Evolutionary conservation across 352 stramenopile genomes (phyloP).

Genomic region (Phytophthora constricta): DNA sequence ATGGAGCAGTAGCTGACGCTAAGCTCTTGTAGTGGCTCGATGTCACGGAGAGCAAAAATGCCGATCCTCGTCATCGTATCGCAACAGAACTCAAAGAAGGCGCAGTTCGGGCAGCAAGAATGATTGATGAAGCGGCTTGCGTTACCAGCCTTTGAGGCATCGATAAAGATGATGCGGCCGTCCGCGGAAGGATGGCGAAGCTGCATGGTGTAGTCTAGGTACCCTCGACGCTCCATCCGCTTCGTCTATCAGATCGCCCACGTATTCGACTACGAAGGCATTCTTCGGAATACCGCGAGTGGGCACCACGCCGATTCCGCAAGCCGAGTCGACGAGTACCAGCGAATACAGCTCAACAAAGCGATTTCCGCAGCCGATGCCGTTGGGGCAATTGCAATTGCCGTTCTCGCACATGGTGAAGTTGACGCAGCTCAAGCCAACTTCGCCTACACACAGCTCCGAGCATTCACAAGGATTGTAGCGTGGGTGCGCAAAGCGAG

Average conservation of each 20-base stretch:
- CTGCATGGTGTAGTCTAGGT: neutral
- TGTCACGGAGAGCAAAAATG: neutral
- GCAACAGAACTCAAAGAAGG: neutral
- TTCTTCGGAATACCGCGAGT: neutral
- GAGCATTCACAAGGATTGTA: neutral
- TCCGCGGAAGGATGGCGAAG: neutral
- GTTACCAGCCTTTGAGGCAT: conserved; percentile 1
- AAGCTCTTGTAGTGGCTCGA: neutral
- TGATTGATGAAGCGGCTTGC: conserved; percentile 6
- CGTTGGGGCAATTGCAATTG: neutral
- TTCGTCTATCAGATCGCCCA: conserved; percentile 2
- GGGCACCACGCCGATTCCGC: neutral
- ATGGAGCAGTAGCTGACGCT: neutral
- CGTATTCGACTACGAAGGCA: conserved; percentile 3
- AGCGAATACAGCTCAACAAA: neutral
- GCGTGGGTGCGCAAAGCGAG: neutral
- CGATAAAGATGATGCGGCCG: conserved; percentile 4
- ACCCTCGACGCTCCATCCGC: neutral
- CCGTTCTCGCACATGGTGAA: neutral
- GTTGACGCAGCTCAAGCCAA: neutral
- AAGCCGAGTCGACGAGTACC: neutral
- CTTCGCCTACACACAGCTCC: neutral
- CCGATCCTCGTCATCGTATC: neutral
- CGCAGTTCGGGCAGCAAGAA: conserved; percentile 5
- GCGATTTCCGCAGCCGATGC: conserved; percentile 5